Base-by-base conservation (phyloP, 139 green algal species). In the Ettlia oleoabundans region DNA sequence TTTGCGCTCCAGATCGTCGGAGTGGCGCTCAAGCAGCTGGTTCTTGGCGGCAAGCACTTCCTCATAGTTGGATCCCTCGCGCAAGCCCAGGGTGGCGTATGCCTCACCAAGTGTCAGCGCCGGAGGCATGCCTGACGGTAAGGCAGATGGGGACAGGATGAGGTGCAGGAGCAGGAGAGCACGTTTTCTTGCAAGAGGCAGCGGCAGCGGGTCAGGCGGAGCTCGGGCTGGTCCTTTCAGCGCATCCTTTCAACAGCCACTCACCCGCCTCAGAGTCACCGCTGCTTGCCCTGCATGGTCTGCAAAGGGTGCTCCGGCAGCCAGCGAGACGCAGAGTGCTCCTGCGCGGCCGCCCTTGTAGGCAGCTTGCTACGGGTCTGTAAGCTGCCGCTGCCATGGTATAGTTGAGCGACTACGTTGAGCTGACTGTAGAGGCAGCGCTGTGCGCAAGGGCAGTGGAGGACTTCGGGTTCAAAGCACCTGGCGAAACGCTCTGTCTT, bases 1-100 rank as follows among this genome's bases (percentile, higher is more conserved):
- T n/a, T n/a, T n/a, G n/a, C n/a, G n/a, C n/a, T 63, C 52, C 43
- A 72, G 43, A 33, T 83, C 30, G 65, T 58, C 38, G 35, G 32
- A 6, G 26, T 30, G 9, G 37, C 40, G 37, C 33, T 32, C 78
- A 3, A 94, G 62, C 69, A 91, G 84, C 40, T 86, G 85, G 71
- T 94, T 91, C 71, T 95, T 95, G 4, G 83, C 84, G 3, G 73
- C 32, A 32, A 95, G 38, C 18, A 95, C 82, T 18, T 91, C 83
- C 33, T 94, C 87, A 78, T 92, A 93, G 24, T 32, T 38, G 30
- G 71, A 26, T 22, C 35, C 63, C 15, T 86, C 62, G 10, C 43
- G 47, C 10, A 93, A 78, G 35, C 87, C 85, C 15, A 94, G 83
- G 0, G 91, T n/a, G 15, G 80, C 81, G 41, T 82, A 85, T 0